Conservation (phyloP, 345 rosid genomes). For the Moringa oleifera region DNA sequence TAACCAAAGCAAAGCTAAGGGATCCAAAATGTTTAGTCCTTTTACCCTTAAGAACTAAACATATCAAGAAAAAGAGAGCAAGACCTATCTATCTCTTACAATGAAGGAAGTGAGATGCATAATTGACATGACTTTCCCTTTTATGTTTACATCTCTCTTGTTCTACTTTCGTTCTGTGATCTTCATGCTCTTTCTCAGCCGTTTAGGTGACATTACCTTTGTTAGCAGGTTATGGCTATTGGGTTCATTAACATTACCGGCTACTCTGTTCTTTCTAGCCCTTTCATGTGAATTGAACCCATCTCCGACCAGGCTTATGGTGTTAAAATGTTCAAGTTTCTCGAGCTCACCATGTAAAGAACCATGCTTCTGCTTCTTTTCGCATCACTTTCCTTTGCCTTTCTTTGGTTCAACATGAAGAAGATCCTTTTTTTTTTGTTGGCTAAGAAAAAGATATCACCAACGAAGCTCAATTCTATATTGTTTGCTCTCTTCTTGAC, state of each 20-base stretch:
- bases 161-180: slow-evolving; percentile 78
- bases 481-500: slow-evolving; percentile 72
- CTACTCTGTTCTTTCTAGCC: slow-evolving; percentile 78
- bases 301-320: slow-evolving; percentile 91
- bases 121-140: slow-evolving; percentile 53
- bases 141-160: slow-evolving; percentile 61
- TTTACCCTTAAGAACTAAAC: slow-evolving; percentile 33
- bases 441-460: slow-evolving; percentile 65
- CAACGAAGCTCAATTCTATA: slow-evolving; percentile 51
- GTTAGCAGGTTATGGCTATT: slow-evolving; percentile 77
- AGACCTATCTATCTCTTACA: slow-evolving; percentile 24
- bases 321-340: slow-evolving; percentile 59
- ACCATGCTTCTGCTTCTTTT: slow-evolving; percentile 55
- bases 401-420: slow-evolving; percentile 73
- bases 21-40: slow-evolving; percentile 7
- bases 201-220: slow-evolving; percentile 61
- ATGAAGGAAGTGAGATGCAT: slow-evolving; percentile 51
- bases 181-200: slow-evolving; percentile 89
- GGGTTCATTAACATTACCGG: slow-evolving; percentile 97
- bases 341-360: slow-evolving; percentile 68
- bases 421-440: slow-evolving; percentile 47
- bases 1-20: too few species aligned
- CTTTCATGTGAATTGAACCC: slow-evolving; percentile 88
- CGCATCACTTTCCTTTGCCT: slow-evolving; percentile 51
- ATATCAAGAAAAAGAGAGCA: slow-evolving; percentile 24